Evolutionary conservation across 768 basidiomycete genomes (phyloP).

Genomic region (Tremella fuciformis): DNA sequence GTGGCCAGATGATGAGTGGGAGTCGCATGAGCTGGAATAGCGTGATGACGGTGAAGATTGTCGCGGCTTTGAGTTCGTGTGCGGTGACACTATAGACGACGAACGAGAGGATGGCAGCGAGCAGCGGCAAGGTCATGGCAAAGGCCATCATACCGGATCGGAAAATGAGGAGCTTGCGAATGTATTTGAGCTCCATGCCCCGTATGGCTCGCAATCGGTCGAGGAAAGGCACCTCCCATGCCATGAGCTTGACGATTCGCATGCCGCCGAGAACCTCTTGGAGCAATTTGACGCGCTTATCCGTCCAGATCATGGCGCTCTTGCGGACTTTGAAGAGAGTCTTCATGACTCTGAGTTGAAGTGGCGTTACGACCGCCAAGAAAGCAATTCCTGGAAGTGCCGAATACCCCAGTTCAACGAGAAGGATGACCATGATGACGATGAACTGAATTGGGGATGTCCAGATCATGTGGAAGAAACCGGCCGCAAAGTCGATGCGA

Average conservation of each 20-base stretch:
- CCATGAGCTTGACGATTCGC: constrained; percentile 88
- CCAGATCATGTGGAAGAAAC: constrained; percentile 65
- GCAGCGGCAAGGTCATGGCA: constrained; percentile 66
- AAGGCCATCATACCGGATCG: constrained; percentile 63
- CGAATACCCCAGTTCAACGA: constrained; percentile 59
- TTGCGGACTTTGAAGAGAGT: constrained; percentile 65
- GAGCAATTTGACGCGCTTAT: constrained; percentile 80
- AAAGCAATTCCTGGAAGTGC: constrained; percentile 44
- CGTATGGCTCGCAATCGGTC: constrained; percentile 69
- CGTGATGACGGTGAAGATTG: constrained; percentile 78
- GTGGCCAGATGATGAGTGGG: constrained; percentile 68
- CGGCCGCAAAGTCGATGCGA: constrained; percentile 76
- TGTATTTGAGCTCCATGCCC: constrained; percentile 66
- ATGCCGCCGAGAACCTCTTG: constrained; percentile 87
- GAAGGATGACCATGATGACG: constrained; percentile 58
- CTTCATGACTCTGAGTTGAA: constrained; percentile 72
- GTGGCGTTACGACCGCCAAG: constrained; percentile 57
- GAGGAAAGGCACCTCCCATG: constrained; percentile 80
- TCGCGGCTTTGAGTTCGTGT: constrained; percentile 56
- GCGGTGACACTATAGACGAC: constrained; percentile 65
- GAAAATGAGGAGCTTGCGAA: constrained; percentile 56
- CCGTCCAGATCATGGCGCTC: constrained; percentile 80
- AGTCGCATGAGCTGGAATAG: constrained; percentile 78
- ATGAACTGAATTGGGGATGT: constrained; percentile 26
- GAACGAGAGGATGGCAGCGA: constrained; percentile 69